These are phyloP conservation scores for Serendipita sp. DNA, from an alignment of 768 basidiomycete genomes.

Conservation along the genomic window DNA sequence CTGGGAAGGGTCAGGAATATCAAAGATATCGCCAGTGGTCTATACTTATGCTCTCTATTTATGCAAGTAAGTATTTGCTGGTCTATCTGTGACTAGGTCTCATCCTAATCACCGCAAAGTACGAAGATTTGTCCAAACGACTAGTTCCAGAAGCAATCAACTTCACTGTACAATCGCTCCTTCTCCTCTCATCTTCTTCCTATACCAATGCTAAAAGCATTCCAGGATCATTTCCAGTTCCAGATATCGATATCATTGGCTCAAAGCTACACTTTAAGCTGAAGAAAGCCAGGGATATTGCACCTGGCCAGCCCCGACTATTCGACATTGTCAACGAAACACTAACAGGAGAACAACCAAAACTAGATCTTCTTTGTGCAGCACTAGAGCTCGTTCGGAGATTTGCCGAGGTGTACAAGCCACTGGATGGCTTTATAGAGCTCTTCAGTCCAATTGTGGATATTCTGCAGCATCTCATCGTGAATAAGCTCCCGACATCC, in stretches of 20 bases:
- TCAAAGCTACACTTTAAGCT: conserved; percentile 23
- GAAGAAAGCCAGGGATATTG: conserved; percentile 26
- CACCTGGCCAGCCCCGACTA: conserved; percentile 32
- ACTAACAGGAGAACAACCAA: conserved; percentile 37
- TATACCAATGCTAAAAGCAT: conserved; percentile 30
- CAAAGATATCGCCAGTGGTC: conserved; percentile 61
- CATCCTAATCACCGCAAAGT: conserved; percentile 33
- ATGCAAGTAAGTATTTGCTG: conserved; percentile 17
- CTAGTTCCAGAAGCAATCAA: conserved; percentile 79
- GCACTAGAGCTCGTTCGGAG: conserved; percentile 45
- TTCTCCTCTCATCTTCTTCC: conserved; percentile 54
- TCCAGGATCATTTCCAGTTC: conserved; percentile 56
- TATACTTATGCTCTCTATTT: conserved; percentile 78
- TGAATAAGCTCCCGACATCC: conserved; percentile 27
- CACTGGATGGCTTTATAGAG: conserved; percentile 70
- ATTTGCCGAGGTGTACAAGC: conserved; percentile 62
- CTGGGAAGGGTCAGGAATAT: conserved; percentile 53
- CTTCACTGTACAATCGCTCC: conserved; percentile 53
- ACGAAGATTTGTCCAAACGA: conserved; percentile 69
- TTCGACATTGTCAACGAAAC: conserved; percentile 23
- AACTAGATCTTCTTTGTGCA: conserved; percentile 52
- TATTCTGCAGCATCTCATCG: conserved; percentile 39
- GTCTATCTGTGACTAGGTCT: neutral
- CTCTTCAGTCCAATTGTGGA: conserved; percentile 51
- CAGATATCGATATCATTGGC: conserved; percentile 44